Evolutionary conservation across 2,329 filamentous ascomycete species (phyloP).

Genomic region (Albifimbria verrucaria): DNA sequence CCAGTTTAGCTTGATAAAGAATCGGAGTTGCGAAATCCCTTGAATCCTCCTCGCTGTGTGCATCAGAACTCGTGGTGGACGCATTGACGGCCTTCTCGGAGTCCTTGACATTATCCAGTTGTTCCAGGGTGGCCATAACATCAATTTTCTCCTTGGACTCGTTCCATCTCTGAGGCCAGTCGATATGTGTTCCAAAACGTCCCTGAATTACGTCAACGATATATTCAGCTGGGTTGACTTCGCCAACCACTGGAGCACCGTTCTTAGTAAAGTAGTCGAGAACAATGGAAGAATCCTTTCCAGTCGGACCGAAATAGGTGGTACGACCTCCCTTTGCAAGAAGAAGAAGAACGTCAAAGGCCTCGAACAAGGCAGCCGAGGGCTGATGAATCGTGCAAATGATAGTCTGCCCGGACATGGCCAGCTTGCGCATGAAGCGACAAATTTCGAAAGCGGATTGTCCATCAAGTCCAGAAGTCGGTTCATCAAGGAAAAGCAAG

Average conservation of each 20-base stretch:
- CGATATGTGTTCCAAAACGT: slow-evolving; percentile 37
- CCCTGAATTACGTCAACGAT: slow-evolving; percentile 43
- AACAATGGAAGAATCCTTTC: slow-evolving; percentile 12
- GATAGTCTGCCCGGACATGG: slow-evolving; percentile 62
- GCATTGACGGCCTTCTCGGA: neutral
- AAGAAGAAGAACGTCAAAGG: slow-evolving; percentile 16
- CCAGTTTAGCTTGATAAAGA: neutral
- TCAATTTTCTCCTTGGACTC: slow-evolving; percentile 52
- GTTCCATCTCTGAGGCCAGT: slow-evolving; percentile 54
- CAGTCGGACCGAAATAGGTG: slow-evolving; percentile 16
- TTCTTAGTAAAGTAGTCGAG: slow-evolving; percentile 47
- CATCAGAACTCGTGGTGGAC: neutral
- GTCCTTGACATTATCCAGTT: slow-evolving; percentile 55
- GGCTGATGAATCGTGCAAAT: slow-evolving; percentile 64
- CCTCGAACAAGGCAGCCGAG: slow-evolving; percentile 26
- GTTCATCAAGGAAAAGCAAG: slow-evolving; percentile 66
- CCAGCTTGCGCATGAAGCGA: slow-evolving; percentile 41
- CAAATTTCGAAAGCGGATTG: slow-evolving; percentile 34
- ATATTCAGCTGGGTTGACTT: slow-evolving; percentile 40
- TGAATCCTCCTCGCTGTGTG: neutral
- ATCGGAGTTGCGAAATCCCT: neutral
- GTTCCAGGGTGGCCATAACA: slow-evolving; percentile 40
- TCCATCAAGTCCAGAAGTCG: slow-evolving; percentile 47
- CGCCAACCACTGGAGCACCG: slow-evolving; percentile 38
- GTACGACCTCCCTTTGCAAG: slow-evolving; percentile 17